Evolutionary conservation across 2,329 filamentous ascomycete genomes (phyloP), one percentile per base, ranked within the genome.

Genomic region (Calonectria pseudoturangicola): DNA sequence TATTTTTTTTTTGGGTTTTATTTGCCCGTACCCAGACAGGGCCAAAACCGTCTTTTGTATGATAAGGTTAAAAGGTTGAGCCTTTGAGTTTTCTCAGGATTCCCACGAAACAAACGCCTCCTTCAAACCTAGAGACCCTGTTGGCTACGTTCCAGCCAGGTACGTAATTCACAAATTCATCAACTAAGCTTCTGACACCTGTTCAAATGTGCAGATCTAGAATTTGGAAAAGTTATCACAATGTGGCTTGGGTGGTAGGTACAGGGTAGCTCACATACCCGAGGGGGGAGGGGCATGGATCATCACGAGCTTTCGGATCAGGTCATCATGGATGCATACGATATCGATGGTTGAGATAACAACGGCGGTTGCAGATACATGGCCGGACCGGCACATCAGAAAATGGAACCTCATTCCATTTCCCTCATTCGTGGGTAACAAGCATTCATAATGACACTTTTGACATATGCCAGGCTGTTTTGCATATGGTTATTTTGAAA

Each of bases 401-500:
- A n/a, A 68, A 54, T 58, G 54, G 39, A 58, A 58, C 54, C 54
- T 39, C 54, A 58, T 58, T 33, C 54, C 12, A 10, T 3, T 25
- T 36, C 18, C n/a, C n/a, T 3, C 18, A 25, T 36, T 27, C 18
- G 30, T 21, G 41, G 48, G 68, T 68, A 47, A 64, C 64, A 39
- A 36, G 69, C 69, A 66, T 68, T 47, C 16, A 10, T 39, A 27
- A 12, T 36, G 47, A 64, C 16, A 58, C 48, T 63, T 21, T 71
- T 54, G 60, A 47, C 56, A 64, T 43, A 33, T 60, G 66, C 66
- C 66, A 62, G 43, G 39, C 65, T 67, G 64, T 56, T 54, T n/a
- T 63, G 69, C 69, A 71, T 71, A 71, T 67, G 30, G 54, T 58
- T 63, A 36, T 45, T 51, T 28, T 43, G 47, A 68, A 47, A 64